These are phyloP conservation scores for Trebouxia gelatinosa DNA, from an alignment of 163 green algal species.

Conservation along the genomic window DNA sequence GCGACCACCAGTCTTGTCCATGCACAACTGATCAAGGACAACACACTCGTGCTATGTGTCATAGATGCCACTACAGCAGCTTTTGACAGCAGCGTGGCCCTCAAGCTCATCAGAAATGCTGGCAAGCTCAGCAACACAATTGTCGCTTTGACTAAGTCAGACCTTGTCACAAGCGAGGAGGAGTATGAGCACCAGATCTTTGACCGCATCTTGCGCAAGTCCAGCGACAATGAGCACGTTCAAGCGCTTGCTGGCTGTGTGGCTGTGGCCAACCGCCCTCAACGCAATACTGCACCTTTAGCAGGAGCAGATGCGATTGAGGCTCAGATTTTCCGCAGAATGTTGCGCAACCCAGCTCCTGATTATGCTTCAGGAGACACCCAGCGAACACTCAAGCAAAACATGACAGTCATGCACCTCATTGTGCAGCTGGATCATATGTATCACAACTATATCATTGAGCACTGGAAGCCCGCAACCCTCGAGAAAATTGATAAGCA, in stretches of 20 bases:
- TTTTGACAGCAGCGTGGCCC: neutral
- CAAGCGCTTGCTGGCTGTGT: neutral
- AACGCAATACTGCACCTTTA: neutral
- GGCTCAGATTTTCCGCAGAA: neutral
- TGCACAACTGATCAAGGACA: neutral
- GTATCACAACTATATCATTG: conserved; percentile 5
- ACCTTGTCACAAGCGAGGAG: neutral
- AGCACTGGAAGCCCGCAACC: neutral
- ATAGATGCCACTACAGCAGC: neutral
- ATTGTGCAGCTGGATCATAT: conserved; percentile 2
- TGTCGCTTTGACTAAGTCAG: conserved; percentile 16
- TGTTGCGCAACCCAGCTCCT: neutral
- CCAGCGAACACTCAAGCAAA: neutral
- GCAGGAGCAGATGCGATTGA: neutral
- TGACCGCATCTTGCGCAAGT: neutral
- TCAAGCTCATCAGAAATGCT: neutral
- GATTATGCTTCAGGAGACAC: neutral
- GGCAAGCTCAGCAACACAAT: neutral
- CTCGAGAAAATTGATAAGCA: too few species aligned
- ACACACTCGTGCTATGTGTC: conserved; percentile 15
- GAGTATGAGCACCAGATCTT: neutral
- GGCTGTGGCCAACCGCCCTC: neutral
- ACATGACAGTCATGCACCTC: neutral
- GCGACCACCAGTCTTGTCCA: neutral
- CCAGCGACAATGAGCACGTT: neutral